phyloP scores from a whole-genome alignment of 225 moss, liverwort and hornwort genomes.

The Marchantia paleacea region DNA sequence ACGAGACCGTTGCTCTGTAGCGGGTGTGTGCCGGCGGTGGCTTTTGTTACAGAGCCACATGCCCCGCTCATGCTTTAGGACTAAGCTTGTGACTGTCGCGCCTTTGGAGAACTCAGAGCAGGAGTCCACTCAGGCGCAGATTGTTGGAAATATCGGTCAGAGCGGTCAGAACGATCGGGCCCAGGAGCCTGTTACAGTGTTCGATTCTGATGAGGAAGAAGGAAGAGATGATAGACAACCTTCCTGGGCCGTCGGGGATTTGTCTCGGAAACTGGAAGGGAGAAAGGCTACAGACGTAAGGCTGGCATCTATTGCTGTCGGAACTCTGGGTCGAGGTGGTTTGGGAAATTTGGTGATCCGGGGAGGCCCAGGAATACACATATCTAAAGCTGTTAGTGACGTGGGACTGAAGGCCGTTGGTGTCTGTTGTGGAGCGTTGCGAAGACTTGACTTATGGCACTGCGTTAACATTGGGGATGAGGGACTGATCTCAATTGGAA shows the following conservation, averaged over 20 bases:
- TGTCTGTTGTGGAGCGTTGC: slow-evolving; percentile 67
- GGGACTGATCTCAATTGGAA: slow-evolving; percentile 61
- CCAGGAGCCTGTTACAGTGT: slow-evolving; percentile 29
- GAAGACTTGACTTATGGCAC: slow-evolving; percentile 66
- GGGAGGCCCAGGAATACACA: slow-evolving; percentile 27
- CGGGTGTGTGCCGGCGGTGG: slow-evolving; percentile 72
- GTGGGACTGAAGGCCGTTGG: slow-evolving; percentile 66
- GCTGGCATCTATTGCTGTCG: slow-evolving; percentile 63
- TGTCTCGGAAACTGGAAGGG: slow-evolving; percentile 63
- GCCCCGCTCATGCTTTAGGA: slow-evolving; percentile 42
- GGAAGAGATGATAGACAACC: slow-evolving; percentile 58
- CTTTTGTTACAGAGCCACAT: slow-evolving; percentile 61
- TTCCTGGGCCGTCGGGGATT: slow-evolving; percentile 70
- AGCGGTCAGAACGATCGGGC: slow-evolving; percentile 25
- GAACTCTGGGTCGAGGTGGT: slow-evolving; percentile 66
- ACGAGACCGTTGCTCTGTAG: slow-evolving; percentile 61
- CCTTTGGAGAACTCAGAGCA: not conserved
- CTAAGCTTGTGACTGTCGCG: not conserved
- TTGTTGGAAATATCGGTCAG: slow-evolving; percentile 2
- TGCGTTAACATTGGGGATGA: slow-evolving; percentile 59
- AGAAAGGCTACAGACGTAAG: slow-evolving; percentile 62
- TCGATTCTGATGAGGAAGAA: slow-evolving; percentile 30
- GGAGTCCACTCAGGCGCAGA: slow-evolving; percentile 23
- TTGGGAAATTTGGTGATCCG: slow-evolving; percentile 52
- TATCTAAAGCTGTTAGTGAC: not conserved